These are phyloP conservation scores for Byssoonygena ceratinophila DNA, from an alignment of 2,329 filamentous ascomycete genomes.

Conservation along the genomic window DNA sequence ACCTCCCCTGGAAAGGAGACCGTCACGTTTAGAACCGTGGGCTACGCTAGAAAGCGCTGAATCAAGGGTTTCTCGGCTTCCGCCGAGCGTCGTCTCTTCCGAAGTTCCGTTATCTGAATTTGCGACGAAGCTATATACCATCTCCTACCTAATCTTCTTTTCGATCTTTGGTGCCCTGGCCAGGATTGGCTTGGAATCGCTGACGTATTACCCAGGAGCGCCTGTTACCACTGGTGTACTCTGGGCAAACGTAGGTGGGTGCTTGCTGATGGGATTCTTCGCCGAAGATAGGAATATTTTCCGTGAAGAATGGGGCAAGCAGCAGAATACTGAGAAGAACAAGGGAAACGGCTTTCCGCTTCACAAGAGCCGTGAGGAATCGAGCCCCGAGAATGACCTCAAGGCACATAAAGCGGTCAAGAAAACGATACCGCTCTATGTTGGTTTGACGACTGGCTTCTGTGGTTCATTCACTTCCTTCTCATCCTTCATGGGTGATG, in stretches of 20 bases:
- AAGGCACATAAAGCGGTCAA: slow-evolving; percentile 56
- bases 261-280: slow-evolving; percentile 75
- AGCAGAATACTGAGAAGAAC: neutral
- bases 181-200: slow-evolving; percentile 64
- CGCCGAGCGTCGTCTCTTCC: slow-evolving; percentile 12
- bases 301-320: slow-evolving; percentile 51
- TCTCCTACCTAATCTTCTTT: slow-evolving; percentile 78
- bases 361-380: neutral
- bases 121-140: slow-evolving; percentile 54
- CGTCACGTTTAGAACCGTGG: slow-evolving; percentile 22
- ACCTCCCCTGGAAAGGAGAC: slow-evolving; percentile 34
- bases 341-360: neutral
- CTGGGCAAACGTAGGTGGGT: slow-evolving; percentile 82
- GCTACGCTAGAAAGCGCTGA: slow-evolving; percentile 29
- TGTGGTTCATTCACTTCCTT: slow-evolving; percentile 87
- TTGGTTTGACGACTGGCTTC: slow-evolving; percentile 75
- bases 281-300: slow-evolving; percentile 69
- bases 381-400: slow-evolving; percentile 29
- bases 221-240: slow-evolving; percentile 64
- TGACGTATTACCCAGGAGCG: slow-evolving; percentile 68
- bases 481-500: slow-evolving; percentile 71
- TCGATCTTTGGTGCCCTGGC: slow-evolving; percentile 75
- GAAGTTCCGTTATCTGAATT: slow-evolving; percentile 37
- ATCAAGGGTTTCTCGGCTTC: slow-evolving; percentile 17
- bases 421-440: slow-evolving; percentile 79